phyloP scores from a whole-genome alignment of 2,329 filamentous ascomycete species.

The Claviceps citrina region DNA sequence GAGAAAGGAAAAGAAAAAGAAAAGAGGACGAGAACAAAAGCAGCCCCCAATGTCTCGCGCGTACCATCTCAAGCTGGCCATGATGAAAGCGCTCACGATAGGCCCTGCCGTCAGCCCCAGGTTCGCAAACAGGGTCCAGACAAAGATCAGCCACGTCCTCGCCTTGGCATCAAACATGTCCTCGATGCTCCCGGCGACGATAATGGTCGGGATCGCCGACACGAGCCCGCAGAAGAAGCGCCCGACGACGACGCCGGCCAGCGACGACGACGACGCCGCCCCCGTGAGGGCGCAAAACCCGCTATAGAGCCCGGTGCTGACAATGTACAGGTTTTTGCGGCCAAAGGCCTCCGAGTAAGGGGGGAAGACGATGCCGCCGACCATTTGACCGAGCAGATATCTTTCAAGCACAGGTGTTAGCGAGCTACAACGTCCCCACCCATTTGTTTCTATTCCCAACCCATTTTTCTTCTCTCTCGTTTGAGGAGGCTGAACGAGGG shows the following conservation, averaged over 20 bases:
- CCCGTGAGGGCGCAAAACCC: neutral
- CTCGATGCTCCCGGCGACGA: neutral
- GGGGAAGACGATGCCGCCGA: neutral
- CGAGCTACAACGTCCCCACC: no score
- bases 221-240: neutral
- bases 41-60: neutral
- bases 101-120: neutral
- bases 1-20: no score
- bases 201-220: neutral
- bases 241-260: neutral
- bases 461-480: no score
- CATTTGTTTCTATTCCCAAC: no score
- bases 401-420: neutral
- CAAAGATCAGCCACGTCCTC: neutral
- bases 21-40: no score
- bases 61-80: neutral
- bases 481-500: no score
- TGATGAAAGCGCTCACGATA: neutral
- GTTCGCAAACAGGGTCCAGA: neutral
- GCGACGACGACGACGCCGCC: neutral
- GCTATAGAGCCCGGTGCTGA: neutral
- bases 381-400: slow-evolving; percentile 1
- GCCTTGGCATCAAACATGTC: neutral
- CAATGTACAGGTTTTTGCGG: neutral
- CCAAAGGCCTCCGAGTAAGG: slow-evolving; percentile 1